Percentiles rank a stretch among this genome's conserved stretches.
Evolutionary conservation across 1,284 basidiomycete genomes (phyloP).

Genomic region (Schizophyllum commune): DNA sequence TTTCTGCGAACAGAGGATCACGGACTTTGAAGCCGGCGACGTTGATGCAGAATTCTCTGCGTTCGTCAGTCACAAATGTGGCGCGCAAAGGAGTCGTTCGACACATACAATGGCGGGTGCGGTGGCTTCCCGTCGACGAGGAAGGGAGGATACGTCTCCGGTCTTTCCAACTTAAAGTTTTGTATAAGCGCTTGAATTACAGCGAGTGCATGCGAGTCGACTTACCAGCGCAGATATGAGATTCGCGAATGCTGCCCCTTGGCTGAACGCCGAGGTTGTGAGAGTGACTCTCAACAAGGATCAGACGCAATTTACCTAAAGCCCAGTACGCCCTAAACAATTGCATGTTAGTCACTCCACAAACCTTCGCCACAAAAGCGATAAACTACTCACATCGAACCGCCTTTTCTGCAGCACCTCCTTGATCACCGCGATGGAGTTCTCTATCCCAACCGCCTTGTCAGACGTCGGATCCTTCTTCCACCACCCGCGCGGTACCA

Average conservation of each 20-base stretch:
- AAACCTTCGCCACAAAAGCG: background rate
- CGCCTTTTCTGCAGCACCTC: slow-evolving; percentile 41
- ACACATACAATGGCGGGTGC: slow-evolving; percentile 61
- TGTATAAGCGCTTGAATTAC: slow-evolving; percentile 6
- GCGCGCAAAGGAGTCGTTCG: slow-evolving; percentile 6
- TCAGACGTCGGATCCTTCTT: slow-evolving; percentile 45
- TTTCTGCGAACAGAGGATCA: slow-evolving; percentile 40
- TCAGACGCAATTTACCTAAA: slow-evolving; percentile 45
- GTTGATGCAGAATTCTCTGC: slow-evolving; percentile 61
- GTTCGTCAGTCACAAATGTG: background rate
- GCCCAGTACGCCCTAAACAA: slow-evolving; percentile 68
- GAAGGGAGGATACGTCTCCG: slow-evolving; percentile 52
- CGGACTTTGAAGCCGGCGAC: slow-evolving; percentile 60
- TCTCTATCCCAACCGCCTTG: slow-evolving; percentile 51
- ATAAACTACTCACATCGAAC: slow-evolving; percentile 46
- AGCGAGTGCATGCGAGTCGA: slow-evolving; percentile 27
- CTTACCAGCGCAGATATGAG: slow-evolving; percentile 67
- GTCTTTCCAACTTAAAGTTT: slow-evolving; percentile 18
- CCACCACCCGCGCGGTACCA: slow-evolving; percentile 77
- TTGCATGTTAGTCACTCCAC: background rate
- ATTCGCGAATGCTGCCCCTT: slow-evolving; percentile 78
- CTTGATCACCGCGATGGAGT: slow-evolving; percentile 38
- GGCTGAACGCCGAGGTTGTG: slow-evolving; percentile 32
- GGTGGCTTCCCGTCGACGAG: slow-evolving; percentile 56
- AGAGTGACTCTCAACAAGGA: background rate